phyloP scores from a whole-genome alignment of 1,284 basidiomycete species.

The Ganoderma meredithae region DNA sequence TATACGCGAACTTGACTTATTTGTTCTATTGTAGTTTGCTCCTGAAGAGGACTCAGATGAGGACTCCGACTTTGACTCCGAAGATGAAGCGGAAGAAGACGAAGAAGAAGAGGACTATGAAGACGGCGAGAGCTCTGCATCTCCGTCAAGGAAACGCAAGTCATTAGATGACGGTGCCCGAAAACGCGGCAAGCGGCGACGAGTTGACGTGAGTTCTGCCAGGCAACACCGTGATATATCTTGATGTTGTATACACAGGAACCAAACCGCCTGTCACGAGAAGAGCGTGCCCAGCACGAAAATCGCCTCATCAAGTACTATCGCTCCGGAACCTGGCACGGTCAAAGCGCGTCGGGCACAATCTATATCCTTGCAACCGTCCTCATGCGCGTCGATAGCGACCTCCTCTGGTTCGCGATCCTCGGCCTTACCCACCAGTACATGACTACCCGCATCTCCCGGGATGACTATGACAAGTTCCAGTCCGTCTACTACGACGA shows the following conservation, averaged over 20 bases:
- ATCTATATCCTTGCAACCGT: slow-evolving; percentile 92
- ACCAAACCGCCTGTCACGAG: slow-evolving; percentile 65
- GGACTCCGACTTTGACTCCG: slow-evolving; percentile 55
- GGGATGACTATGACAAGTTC: slow-evolving; percentile 85
- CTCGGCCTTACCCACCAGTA: slow-evolving; percentile 96
- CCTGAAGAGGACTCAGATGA: slow-evolving; percentile 77
- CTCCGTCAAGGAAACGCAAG: slow-evolving; percentile 63
- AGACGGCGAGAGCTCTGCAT: slow-evolving; percentile 43
- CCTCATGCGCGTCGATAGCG: slow-evolving; percentile 91
- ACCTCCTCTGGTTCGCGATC: slow-evolving; percentile 96
- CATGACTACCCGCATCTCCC: slow-evolving; percentile 85
- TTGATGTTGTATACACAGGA: slow-evolving; percentile 32
- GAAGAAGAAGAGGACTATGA: slow-evolving; percentile 53
- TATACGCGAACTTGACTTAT: not conserved
- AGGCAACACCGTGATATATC: not conserved
- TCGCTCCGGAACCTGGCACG: slow-evolving; percentile 84
- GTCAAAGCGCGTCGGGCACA: slow-evolving; percentile 89
- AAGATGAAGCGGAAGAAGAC: slow-evolving; percentile 39
- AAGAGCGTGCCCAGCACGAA: slow-evolving; percentile 71
- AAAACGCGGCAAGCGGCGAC: slow-evolving; percentile 56
- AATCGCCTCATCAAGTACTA: slow-evolving; percentile 85
- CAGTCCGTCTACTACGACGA: slow-evolving; percentile 86
- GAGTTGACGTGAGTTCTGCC: slow-evolving; percentile 51
- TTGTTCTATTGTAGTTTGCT: slow-evolving; percentile 59
- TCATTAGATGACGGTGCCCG: slow-evolving; percentile 52